Percentiles rank a stretch among this genome's conserved stretches.
phyloP scores from a whole-genome alignment of 768 basidiomycete species.

The Harrya chromipes region DNA sequence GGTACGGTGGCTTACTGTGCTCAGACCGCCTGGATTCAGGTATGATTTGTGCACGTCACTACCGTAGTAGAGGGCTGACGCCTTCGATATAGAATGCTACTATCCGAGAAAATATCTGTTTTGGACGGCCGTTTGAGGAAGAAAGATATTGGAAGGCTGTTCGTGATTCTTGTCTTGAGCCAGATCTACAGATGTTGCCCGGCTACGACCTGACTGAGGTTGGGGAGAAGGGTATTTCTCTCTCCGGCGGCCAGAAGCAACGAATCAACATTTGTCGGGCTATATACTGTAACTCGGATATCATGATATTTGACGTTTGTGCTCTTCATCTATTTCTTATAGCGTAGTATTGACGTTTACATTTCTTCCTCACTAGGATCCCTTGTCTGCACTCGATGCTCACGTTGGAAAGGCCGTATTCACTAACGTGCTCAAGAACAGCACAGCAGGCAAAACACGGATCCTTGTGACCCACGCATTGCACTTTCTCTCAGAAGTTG shows the following conservation, averaged over 20 bases:
- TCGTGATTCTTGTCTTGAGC: slow-evolving; percentile 71
- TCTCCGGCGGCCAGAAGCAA: slow-evolving; percentile 82
- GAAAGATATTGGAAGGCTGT: slow-evolving; percentile 81
- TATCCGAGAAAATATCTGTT: slow-evolving; percentile 85
- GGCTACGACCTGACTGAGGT: slow-evolving; percentile 83
- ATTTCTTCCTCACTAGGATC: slow-evolving; percentile 48
- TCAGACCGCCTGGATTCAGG: slow-evolving; percentile 91
- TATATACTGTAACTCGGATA: slow-evolving; percentile 81
- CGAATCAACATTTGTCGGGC: slow-evolving; percentile 83
- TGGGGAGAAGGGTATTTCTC: slow-evolving; percentile 83
- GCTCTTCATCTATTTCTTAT: too few species aligned
- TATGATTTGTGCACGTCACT: slow-evolving; percentile 8
- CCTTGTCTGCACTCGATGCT: slow-evolving; percentile 87
- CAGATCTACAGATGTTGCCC: slow-evolving; percentile 74
- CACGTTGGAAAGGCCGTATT: slow-evolving; percentile 89
- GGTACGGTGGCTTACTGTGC: slow-evolving; percentile 80
- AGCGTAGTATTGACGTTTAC: neutral
- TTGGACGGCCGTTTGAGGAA: slow-evolving; percentile 80
- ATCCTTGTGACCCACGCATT: slow-evolving; percentile 90
- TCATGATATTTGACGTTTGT: slow-evolving; percentile 76
- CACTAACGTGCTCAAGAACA: slow-evolving; percentile 73
- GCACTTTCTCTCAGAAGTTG: slow-evolving; percentile 84
- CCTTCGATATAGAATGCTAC: slow-evolving; percentile 59
- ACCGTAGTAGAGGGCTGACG: neutral
- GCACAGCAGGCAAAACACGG: slow-evolving; percentile 66